Base-by-base conservation (phyloP, 257 asterid species). In the Plantago ovata region DNA sequence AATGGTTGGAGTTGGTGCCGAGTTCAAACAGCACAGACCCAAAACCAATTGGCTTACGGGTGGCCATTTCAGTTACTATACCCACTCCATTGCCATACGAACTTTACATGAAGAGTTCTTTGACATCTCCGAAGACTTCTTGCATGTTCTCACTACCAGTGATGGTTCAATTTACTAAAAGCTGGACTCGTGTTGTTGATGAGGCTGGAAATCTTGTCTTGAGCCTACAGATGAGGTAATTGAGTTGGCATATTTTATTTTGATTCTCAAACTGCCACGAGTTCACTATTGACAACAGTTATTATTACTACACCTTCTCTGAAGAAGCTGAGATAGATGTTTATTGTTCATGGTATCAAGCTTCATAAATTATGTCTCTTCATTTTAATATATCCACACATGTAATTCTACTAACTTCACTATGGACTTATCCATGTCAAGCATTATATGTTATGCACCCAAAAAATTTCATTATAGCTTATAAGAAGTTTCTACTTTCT, bases 1-100 rank as follows among this genome's bases (percentile, higher is more conserved):
- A 93, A 81, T 93, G 98, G 98, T 52, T 93, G 72, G 95, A 88
- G 45, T 62, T 93, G 77, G 72, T 69, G 58, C 96, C 95, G 23
- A 62, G 70, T 72, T 60, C 91, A 32, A 73, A 77, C 56, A 54
- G 57, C 67, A 51, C 20, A n/a, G 74, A 46, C 63, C 54, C 86
- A 14, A 75, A 80, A 59, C 87, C 87, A 12, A 70, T 84, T 56
- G 76, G 74, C 57, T 59, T 93, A 73, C 71, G 94, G 32, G 92
- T 93, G 53, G 95, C 94, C 28, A 64, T 93, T 55, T 93, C 98
- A 38, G 79, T 81, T 67, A 93, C 97, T 66, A 21, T 75, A 65
- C 98, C 98, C 61, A 63, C 78, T 59, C 59, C 76, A 21, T 78
- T 85, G 42, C 89, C 95, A 16, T 58, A 68, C 70, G 79, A 40